Evolutionary conservation across 257 asterid genomes (phyloP).

Genomic region (Hygrophila difformis): DNA sequence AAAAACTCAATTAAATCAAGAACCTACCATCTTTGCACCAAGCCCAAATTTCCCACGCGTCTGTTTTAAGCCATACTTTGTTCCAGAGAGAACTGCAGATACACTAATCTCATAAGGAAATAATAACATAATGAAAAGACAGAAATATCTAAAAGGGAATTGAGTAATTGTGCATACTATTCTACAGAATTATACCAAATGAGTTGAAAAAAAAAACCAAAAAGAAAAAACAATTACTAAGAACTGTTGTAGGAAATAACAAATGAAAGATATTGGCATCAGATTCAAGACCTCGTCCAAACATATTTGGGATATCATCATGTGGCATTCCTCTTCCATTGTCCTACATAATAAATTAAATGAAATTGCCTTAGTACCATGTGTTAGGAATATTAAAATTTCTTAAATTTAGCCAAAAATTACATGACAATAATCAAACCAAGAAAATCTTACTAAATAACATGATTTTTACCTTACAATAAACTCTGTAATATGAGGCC

Average conservation of each 20-base stretch:
- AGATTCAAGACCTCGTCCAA: constrained; percentile 68
- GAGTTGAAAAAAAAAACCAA: constrained; percentile 3
- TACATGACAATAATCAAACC: background rate
- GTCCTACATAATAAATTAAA: constrained; percentile 43
- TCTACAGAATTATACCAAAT: background rate
- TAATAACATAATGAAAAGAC: constrained; percentile 3
- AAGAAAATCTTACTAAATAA: constrained; percentile 9
- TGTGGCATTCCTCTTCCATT: constrained; percentile 97
- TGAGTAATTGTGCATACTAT: background rate
- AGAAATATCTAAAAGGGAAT: background rate
- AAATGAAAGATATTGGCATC: constrained; percentile 12
- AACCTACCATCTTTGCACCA: constrained; percentile 92
- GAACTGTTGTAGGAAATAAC: background rate
- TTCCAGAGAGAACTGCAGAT: constrained; percentile 84
- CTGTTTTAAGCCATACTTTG: constrained; percentile 88
- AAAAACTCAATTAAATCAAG: constrained; percentile 8
- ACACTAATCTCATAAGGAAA: constrained; percentile 17
- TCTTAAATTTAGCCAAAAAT: background rate
- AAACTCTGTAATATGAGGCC: constrained; percentile 67
- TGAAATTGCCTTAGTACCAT: constrained; percentile 1
- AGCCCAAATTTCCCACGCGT: constrained; percentile 95
- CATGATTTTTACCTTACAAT: constrained; percentile 55
- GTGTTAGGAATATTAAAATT: constrained; percentile 5
- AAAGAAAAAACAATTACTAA: background rate
- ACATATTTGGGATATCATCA: constrained; percentile 94